phyloP scores from a whole-genome alignment of 306 rosid species.

The Quercus agrifolia region DNA sequence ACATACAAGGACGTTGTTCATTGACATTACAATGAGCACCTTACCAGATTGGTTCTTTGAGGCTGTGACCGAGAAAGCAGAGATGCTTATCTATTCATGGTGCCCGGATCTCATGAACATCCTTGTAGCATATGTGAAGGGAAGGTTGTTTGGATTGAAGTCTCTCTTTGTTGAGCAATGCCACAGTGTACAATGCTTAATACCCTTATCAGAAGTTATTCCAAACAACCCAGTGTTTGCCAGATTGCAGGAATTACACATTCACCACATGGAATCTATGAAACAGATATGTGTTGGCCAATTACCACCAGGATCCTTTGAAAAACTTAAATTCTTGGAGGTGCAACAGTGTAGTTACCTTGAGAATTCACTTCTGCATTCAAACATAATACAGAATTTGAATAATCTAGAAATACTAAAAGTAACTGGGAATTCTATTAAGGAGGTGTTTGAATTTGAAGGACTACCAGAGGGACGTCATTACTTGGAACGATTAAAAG shows the following conservation, averaged over 20 bases:
- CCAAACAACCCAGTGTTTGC: background rate
- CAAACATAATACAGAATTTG: background rate
- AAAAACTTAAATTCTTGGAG: slow-evolving; percentile 1
- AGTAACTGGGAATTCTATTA: background rate
- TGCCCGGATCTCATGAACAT: background rate
- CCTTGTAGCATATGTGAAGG: background rate
- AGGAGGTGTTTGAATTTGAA: background rate
- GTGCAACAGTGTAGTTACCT: background rate
- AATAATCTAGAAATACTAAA: background rate
- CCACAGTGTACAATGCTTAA: background rate
- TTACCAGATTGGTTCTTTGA: no score
- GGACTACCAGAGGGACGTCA: background rate
- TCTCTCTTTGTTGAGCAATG: background rate
- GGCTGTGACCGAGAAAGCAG: background rate
- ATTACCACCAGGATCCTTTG: background rate
- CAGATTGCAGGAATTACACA: background rate
- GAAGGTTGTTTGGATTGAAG: no score
- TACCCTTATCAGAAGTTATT: background rate
- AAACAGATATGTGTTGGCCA: background rate
- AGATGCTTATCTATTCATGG: background rate
- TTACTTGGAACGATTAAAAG: background rate
- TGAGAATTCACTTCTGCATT: background rate
- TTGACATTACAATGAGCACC: no score
- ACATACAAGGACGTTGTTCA: background rate
- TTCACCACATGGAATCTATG: background rate